Conservation (phyloP, 73 alveolate species). For the Paramecium caudatum region DNA sequence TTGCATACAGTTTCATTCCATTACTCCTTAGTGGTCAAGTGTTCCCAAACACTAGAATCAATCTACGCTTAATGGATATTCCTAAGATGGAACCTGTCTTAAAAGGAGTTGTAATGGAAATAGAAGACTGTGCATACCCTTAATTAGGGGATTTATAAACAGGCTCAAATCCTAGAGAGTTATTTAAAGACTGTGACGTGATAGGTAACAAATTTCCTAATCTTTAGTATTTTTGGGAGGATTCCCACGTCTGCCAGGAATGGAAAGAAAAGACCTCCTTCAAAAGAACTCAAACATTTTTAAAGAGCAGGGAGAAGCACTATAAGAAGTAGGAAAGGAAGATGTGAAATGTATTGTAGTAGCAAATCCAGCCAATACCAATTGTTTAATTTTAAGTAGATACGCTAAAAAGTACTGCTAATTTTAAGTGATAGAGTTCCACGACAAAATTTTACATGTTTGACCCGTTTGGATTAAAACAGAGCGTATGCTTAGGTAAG, state of each 20-base stretch:
- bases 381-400: constrained; percentile 86
- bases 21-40: constrained; percentile 83
- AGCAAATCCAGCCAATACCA: constrained; percentile 96
- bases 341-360: constrained; percentile 90
- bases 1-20: constrained; percentile 89
- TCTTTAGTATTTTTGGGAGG: constrained; percentile 89
- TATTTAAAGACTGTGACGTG: constrained; percentile 90
- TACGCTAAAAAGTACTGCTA: constrained; percentile 79
- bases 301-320: constrained; percentile 89
- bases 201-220: neutral
- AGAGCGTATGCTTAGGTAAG: constrained; percentile 84
- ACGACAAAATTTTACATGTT: constrained; percentile 86
- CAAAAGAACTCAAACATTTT: constrained; percentile 88
- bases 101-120: constrained; percentile 90
- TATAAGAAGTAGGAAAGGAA: constrained; percentile 87
- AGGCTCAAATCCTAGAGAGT: constrained; percentile 87
- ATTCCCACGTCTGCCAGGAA: constrained; percentile 92
- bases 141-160: constrained; percentile 78
- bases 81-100: constrained; percentile 82
- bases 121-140: constrained; percentile 90
- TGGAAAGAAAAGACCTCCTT: constrained; percentile 93
- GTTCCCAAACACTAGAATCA: constrained; percentile 81
- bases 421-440: constrained; percentile 78
- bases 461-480: constrained; percentile 93
- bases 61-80: constrained; percentile 86